These are phyloP conservation scores for Umbilicus rupestris DNA, from an alignment of 164 flowering plant species.

Conservation along the genomic window DNA sequence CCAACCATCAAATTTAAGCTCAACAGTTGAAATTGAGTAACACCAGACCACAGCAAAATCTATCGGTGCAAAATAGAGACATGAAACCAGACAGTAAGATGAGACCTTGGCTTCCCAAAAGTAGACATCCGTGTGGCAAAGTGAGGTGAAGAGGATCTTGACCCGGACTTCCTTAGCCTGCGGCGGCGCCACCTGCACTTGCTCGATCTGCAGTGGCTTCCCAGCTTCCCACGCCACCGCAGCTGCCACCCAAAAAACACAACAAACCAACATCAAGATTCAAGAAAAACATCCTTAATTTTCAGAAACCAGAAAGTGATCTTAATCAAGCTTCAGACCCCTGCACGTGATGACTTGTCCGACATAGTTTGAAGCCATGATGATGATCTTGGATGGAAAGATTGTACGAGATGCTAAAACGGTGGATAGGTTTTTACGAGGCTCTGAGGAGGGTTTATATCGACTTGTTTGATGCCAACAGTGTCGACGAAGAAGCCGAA, in stretches of 20 bases:
- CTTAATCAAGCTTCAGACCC: conserved; percentile 11
- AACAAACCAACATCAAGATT: neutral
- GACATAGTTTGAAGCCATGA: conserved; percentile 19
- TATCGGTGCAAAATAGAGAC: too few species aligned
- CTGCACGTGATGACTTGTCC: conserved; percentile 30
- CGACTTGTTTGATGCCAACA: neutral
- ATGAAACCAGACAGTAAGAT: neutral
- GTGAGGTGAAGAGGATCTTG: conserved; percentile 40
- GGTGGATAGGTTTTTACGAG: neutral
- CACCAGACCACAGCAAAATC: neutral
- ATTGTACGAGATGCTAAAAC: neutral
- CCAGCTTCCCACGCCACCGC: conserved; percentile 39
- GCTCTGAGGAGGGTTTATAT: neutral
- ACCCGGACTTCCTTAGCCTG: conserved; percentile 38
- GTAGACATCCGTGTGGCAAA: conserved; percentile 46
- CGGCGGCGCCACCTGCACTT: conserved; percentile 39
- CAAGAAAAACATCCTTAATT: neutral
- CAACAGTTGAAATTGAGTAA: neutral
- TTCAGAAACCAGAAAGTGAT: neutral
- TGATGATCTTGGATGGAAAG: neutral
- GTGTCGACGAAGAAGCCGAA: too few species aligned
- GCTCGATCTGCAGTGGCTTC: conserved; percentile 30
- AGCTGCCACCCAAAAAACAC: conserved; percentile 15
- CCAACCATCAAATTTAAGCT: neutral
- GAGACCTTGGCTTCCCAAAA: conserved; percentile 49